phyloP scores from a whole-genome alignment of 2,329 filamentous ascomycete species.

The Alternaria rosae region DNA sequence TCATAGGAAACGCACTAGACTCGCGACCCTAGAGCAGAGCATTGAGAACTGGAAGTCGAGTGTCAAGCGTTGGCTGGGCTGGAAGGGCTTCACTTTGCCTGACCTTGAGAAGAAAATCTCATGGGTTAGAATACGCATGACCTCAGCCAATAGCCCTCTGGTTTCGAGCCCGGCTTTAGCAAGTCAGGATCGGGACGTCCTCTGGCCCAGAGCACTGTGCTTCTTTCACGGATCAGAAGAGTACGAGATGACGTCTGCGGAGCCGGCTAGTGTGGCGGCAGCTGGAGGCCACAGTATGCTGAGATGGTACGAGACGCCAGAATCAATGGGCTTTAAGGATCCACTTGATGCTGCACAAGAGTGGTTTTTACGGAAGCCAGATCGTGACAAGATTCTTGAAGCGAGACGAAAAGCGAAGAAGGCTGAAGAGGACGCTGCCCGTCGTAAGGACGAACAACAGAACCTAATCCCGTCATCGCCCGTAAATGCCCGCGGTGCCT shows the following conservation, averaged over 20 bases:
- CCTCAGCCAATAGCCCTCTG: conserved; percentile 13
- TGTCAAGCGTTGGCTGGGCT: conserved; percentile 44
- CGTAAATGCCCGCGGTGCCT: conserved; percentile 43
- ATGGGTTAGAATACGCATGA: conserved; percentile 44
- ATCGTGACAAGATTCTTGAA: conserved; percentile 45
- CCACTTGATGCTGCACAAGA: conserved; percentile 46
- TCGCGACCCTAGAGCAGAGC: conserved; percentile 35
- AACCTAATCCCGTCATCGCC: conserved; percentile 47
- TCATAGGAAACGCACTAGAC: conserved; percentile 36
- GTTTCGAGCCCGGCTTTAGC: conserved; percentile 22
- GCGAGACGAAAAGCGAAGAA: conserved; percentile 54
- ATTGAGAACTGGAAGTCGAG: conserved; percentile 46
- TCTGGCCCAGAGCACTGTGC: conserved; percentile 49
- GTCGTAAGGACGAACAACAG: conserved; percentile 39
- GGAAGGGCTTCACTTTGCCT: conserved; percentile 44
- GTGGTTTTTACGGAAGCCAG: conserved; percentile 46
- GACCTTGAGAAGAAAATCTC: conserved; percentile 32
- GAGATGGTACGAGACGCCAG: conserved; percentile 41
- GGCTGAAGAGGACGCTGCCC: conserved; percentile 56
- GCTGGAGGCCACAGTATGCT: conserved; percentile 20
- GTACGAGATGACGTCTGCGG: neutral
- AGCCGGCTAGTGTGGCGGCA: neutral
- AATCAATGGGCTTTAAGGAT: conserved; percentile 44
- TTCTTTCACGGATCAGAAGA: conserved; percentile 30
- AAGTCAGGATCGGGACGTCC: conserved; percentile 34